These are phyloP conservation scores for Kalaharituber pfeilii DNA, from an alignment of 2,329 filamentous ascomycete species.

Conservation along the genomic window DNA sequence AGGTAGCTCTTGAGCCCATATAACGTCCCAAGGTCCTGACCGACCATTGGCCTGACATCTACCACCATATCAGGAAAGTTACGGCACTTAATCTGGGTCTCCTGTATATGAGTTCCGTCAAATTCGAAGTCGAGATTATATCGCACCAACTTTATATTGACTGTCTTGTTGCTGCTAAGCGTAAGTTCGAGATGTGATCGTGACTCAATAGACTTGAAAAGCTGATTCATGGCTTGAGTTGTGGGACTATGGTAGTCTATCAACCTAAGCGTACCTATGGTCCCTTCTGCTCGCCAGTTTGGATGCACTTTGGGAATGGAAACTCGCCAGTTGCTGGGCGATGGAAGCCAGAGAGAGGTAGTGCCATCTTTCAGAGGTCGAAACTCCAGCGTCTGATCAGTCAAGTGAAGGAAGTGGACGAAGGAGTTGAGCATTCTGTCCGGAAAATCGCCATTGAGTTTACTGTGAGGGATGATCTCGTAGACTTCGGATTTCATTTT, in stretches of 20 bases:
- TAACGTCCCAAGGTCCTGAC: slow-evolving; percentile 34
- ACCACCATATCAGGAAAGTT: slow-evolving; percentile 36
- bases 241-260: background rate
- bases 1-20: slow-evolving; percentile 36
- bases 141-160: background rate
- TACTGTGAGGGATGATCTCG: background rate
- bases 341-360: background rate
- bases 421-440: background rate
- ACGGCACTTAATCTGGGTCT: slow-evolving; percentile 2
- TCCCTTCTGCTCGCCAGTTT: background rate
- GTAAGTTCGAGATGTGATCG: background rate
- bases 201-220: background rate
- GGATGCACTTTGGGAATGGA: background rate
- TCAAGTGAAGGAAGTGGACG: background rate
- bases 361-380: background rate
- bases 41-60: slow-evolving; percentile 27
- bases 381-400: background rate
- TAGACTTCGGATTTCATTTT: background rate
- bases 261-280: background rate
- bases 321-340: background rate
- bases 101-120: background rate
- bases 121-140: background rate
- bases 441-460: background rate
- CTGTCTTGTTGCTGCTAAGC: background rate
- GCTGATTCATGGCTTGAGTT: background rate